Conservation (phyloP, 352 stramenopile species). For the Phytophthora citrophthora region DNA sequence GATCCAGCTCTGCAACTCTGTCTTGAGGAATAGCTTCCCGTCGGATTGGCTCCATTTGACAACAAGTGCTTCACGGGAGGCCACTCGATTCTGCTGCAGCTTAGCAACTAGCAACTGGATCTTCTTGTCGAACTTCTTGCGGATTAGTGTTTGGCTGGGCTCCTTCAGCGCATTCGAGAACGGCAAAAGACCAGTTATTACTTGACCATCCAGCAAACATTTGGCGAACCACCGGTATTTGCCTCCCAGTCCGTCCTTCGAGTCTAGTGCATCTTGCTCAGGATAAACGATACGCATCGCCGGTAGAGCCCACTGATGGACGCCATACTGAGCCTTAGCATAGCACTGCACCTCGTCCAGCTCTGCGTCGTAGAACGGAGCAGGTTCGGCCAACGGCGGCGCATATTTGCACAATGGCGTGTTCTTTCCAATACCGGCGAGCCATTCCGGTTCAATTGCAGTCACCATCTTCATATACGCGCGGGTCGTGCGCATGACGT, state of each 20-base stretch:
- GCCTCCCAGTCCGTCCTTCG: conserved; percentile 47
- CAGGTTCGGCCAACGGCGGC: conserved; percentile 60
- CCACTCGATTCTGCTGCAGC: conserved; percentile 57
- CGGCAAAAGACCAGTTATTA: conserved; percentile 73
- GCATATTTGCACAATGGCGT: conserved; percentile 80
- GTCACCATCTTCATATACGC: conserved; percentile 98
- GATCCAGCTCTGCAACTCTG: conserved; percentile 67
- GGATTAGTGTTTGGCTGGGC: conserved; percentile 91
- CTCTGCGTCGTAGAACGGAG: conserved; percentile 61
- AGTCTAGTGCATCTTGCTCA: conserved; percentile 30
- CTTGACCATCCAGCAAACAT: conserved; percentile 76
- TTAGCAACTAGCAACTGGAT: conserved; percentile 79
- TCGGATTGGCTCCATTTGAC: conserved; percentile 48
- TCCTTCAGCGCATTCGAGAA: conserved; percentile 89
- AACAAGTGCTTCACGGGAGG: conserved; percentile 46
- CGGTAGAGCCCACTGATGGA: conserved; percentile 71
- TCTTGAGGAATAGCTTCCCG: conserved; percentile 49
- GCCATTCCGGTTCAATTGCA: conserved; percentile 97
- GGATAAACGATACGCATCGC: conserved; percentile 66
- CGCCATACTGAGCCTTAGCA: conserved; percentile 76
- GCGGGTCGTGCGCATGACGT: conserved; percentile 77
- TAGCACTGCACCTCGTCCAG: conserved; percentile 83
- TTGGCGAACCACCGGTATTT: conserved; percentile 88
- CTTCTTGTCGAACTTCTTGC: conserved; percentile 90
- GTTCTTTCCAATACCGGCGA: conserved; percentile 83